These are phyloP conservation scores for Heliosperma pusillum DNA, from an alignment of 148 eudicot genomes.

Conservation along the genomic window DNA sequence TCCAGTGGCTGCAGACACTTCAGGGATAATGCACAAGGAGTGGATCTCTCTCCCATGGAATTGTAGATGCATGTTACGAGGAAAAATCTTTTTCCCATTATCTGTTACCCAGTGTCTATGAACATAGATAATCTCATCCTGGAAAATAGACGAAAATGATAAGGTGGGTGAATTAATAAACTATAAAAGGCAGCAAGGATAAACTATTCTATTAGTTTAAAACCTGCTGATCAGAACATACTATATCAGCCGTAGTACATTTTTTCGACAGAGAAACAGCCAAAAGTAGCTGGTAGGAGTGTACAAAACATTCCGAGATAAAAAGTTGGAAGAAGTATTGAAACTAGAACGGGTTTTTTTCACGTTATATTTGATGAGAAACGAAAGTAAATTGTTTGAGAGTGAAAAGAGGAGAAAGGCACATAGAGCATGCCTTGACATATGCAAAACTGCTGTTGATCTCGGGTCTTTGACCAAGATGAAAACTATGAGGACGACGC, in stretches of 20 bases:
- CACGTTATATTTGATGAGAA: neutral
- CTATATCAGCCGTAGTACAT: conserved; percentile 3
- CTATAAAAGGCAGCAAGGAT: conserved; percentile 2
- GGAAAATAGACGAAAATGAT: conserved; percentile 14
- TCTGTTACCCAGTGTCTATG: conserved; percentile 49
- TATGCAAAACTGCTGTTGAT: conserved; percentile 64
- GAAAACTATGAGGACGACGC: conserved; percentile 93
- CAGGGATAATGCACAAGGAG: conserved; percentile 63
- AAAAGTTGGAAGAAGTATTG: neutral
- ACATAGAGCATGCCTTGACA: conserved; percentile 62
- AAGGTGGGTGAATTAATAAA: conserved; percentile 4
- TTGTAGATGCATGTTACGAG: conserved; percentile 74
- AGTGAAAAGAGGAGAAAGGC: neutral
- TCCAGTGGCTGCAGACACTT: conserved; percentile 27
- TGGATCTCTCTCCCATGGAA: conserved; percentile 99
- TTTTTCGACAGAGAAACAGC: neutral
- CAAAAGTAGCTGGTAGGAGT: neutral
- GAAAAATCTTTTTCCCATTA: conserved; percentile 48
- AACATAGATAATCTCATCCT: conserved; percentile 77
- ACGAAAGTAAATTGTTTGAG: conserved; percentile 1
- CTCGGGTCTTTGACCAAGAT: conserved; percentile 77
- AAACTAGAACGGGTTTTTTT: neutral
- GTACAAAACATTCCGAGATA: neutral
- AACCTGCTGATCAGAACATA: conserved; percentile 7
- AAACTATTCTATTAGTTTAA: neutral